Conservation (phyloP, 306 rosid genomes). For the Hylodesmum podocarpum region DNA sequence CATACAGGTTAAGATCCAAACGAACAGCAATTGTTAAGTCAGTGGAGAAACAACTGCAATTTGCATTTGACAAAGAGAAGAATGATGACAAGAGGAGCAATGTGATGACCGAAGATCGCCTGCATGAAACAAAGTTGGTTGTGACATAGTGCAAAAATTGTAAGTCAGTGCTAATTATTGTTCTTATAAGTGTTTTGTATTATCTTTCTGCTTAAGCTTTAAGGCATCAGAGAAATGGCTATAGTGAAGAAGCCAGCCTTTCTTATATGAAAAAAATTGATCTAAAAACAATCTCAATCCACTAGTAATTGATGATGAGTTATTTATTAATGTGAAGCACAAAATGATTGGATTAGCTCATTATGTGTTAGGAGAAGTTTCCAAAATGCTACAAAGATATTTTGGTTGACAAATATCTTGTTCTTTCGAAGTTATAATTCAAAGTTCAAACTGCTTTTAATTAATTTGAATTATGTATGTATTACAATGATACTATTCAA, state of each 20-base stretch:
- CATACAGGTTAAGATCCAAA: conserved; percentile 81
- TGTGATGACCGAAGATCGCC: conserved; percentile 46
- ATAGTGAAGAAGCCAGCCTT: neutral
- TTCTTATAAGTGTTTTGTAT: conserved; percentile 1
- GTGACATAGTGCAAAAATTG: conserved; percentile 52
- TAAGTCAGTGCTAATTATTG: conserved; percentile 42
- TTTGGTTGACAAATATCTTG: neutral
- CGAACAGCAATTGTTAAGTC: conserved; percentile 77
- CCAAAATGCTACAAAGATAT: neutral
- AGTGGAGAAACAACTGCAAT: conserved; percentile 90
- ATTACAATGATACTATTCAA: conserved; percentile 2
- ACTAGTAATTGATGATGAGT: neutral
- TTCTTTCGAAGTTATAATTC: neutral
- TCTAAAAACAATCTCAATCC: conserved; percentile 2
- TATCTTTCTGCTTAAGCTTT: conserved; percentile 16
- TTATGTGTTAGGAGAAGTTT: neutral
- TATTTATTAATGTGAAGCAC: neutral
- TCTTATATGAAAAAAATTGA: conserved; percentile 13
- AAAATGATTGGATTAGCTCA: neutral
- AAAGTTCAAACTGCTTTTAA: neutral
- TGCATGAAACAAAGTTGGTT: conserved; percentile 52
- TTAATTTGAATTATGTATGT: neutral
- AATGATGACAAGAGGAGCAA: conserved; percentile 43
- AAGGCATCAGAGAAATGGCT: neutral
- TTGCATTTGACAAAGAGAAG: conserved; percentile 70